Conservation (phyloP, 441 rosid genomes). For the Sinapis alba region DNA sequence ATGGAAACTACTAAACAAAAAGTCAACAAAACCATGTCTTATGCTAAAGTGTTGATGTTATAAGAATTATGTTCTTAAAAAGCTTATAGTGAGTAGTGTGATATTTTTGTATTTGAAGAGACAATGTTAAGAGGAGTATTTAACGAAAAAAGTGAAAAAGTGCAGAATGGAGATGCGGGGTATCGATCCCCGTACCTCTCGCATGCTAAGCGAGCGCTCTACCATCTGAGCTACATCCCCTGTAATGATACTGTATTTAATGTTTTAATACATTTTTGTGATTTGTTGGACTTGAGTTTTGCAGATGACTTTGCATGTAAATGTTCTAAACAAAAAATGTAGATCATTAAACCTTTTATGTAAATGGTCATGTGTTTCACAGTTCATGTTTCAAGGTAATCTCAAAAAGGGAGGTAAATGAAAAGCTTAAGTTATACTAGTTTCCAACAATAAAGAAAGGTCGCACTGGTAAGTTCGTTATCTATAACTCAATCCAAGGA, state of each 20-base stretch:
- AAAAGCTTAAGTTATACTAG: background rate
- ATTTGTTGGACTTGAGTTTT: no score
- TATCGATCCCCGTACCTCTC: conserved; percentile 93
- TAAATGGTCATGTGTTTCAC: background rate
- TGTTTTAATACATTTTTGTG: no score
- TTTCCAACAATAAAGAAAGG: conserved; percentile 2
- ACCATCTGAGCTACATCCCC: conserved; percentile 95
- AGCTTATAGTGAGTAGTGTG: no score
- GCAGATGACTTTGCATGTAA: background rate
- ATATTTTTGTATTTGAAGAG: no score
- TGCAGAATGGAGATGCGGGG: conserved; percentile 71
- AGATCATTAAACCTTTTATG: background rate
- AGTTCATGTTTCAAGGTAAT: background rate
- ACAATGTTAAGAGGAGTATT: no score
- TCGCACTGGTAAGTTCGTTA: background rate
- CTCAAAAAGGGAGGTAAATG: background rate
- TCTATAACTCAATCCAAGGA: background rate
- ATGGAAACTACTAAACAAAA: background rate
- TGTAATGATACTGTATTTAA: no score
- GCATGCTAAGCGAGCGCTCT: conserved; percentile 99
- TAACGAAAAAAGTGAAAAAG: no score
- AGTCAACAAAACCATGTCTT: background rate
- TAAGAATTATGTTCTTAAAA: background rate
- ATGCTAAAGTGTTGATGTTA: background rate
- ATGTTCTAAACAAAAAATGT: background rate